Evolutionary conservation across 345 rosid genomes (phyloP), one percentile per base, ranked within the genome.

Genomic region (Salix udensis): DNA sequence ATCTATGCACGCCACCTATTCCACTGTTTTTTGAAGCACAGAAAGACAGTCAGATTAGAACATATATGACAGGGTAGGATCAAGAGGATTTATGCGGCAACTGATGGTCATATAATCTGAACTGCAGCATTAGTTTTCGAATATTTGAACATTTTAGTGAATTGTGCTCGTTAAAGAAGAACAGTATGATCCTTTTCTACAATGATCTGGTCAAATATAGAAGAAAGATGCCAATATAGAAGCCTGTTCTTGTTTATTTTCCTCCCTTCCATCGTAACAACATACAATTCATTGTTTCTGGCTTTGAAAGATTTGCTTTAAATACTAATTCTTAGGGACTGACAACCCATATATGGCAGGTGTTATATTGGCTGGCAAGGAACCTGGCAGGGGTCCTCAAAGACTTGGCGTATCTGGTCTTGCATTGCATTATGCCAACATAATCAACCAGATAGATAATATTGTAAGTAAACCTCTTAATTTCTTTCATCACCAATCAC

Each of bases 391-490:
- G 67, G 65, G 70, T 78, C 80, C 81, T 75, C 86, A 82, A 80
- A 89, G 83, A 82, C 78, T 94, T 81, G 98, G 98, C 74, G 78
- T 85, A 74, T 91, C 93, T 78, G 97, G 96, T 76, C 98, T 93
- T 78, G 94, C 96, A 14, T 80, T 93, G 81, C 97, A 95, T 72
- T 93, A 93, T 77, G 98, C 98, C 65, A 90, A 88, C 72, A 78
- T 93, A 36, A 82, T 95, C 75, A 68, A 82, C 79, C 98, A 88
- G 86, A 89, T 95, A 70, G 98, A 95, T 78, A 86, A 85, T 74
- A 88, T 91, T 65, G 98, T 95, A 80, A 87, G 97, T 85, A 14
- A 70, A 30, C 1, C 21, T 55, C 15, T 58, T 34, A 34, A 34
- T 34, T 66, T 31, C 21, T 55, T 68, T 68, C 62, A 39, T 48